Evolutionary conservation across 352 stramenopile species (phyloP).

Genomic region (Globisporangium spinosum): DNA sequence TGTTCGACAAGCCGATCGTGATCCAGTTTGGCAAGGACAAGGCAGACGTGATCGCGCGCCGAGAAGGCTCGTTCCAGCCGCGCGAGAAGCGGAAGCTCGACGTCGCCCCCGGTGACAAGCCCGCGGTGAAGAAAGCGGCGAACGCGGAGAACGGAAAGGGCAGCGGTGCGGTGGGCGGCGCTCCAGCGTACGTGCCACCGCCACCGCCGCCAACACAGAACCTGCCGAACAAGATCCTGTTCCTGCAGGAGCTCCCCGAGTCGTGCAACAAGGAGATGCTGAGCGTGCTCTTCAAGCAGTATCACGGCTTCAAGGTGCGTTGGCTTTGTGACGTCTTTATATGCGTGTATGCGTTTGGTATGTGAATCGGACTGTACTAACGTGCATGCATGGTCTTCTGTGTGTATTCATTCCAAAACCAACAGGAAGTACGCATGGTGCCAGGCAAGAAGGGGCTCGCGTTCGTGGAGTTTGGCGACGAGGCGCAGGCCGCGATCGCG

Average conservation of each 20-base stretch:
- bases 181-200: slow-evolving; percentile 25
- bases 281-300: slow-evolving; percentile 95
- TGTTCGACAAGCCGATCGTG: slow-evolving; percentile 89
- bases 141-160: slow-evolving; percentile 29
- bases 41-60: slow-evolving; percentile 70
- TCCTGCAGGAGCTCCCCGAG: slow-evolving; percentile 90
- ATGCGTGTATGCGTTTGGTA: background rate
- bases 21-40: slow-evolving; percentile 85
- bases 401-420: background rate
- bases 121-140: slow-evolving; percentile 24
- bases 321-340: background rate
- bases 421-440: slow-evolving; percentile 92
- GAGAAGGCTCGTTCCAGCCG: slow-evolving; percentile 69
- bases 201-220: slow-evolving; percentile 45
- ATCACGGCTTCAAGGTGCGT: slow-evolving; percentile 91
- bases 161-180: background rate
- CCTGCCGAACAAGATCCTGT: slow-evolving; percentile 91
- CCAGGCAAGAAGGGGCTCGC: slow-evolving; percentile 91
- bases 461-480: slow-evolving; percentile 95
- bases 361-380: background rate
- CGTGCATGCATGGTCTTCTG: background rate
- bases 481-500: slow-evolving; percentile 76
- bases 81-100: slow-evolving; percentile 83
- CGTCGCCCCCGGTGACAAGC: slow-evolving; percentile 30
- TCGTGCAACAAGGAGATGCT: slow-evolving; percentile 97